Conservation (phyloP, 164 flowering plant genomes). For the Nymphaea colorata region DNA sequence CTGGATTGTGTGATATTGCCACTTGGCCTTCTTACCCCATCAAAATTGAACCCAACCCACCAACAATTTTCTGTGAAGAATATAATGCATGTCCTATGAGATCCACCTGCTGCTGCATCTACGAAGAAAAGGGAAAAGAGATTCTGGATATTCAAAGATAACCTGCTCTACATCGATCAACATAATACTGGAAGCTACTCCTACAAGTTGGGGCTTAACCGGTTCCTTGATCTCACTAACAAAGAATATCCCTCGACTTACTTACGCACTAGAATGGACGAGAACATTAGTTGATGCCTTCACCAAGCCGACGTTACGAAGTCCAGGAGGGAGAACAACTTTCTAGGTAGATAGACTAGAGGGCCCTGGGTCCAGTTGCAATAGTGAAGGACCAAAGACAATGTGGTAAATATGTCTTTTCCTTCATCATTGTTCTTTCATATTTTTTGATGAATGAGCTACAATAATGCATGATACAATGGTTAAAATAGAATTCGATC, state of each 20-base stretch:
- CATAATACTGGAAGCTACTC: slow-evolving; percentile 38
- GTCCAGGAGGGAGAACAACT: slow-evolving; percentile 36
- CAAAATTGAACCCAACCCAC: too few relatives aligned
- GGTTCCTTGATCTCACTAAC: slow-evolving; percentile 35
- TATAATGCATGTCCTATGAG: too few relatives aligned
- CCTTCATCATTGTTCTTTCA: too few relatives aligned
- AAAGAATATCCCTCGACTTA: slow-evolving; percentile 28
- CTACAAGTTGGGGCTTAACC: slow-evolving; percentile 29
- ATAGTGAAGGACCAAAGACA: slow-evolving; percentile 61
- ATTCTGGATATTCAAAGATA: slow-evolving; percentile 25
- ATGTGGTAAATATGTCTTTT: slow-evolving; percentile 4
- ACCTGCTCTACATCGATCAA: slow-evolving; percentile 38
- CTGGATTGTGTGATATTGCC: too few relatives aligned
- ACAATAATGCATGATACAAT: slow-evolving; percentile 32
- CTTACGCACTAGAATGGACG: slow-evolving; percentile 28
- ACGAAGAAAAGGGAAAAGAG: slow-evolving; percentile 12
- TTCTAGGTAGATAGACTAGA: slow-evolving; percentile 83
- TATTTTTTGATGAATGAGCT: slow-evolving; percentile 7
- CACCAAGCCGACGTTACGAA: slow-evolving; percentile 40
- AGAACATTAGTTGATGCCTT: slow-evolving; percentile 21
- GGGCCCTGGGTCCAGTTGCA: slow-evolving; percentile 66
- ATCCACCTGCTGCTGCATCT: too few relatives aligned
- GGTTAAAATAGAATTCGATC: slow-evolving; percentile 18
- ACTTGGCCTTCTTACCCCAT: too few relatives aligned
- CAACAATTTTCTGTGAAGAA: too few relatives aligned